Conservation (phyloP, 345 rosid genomes). For the Salix arbutifolia region DNA sequence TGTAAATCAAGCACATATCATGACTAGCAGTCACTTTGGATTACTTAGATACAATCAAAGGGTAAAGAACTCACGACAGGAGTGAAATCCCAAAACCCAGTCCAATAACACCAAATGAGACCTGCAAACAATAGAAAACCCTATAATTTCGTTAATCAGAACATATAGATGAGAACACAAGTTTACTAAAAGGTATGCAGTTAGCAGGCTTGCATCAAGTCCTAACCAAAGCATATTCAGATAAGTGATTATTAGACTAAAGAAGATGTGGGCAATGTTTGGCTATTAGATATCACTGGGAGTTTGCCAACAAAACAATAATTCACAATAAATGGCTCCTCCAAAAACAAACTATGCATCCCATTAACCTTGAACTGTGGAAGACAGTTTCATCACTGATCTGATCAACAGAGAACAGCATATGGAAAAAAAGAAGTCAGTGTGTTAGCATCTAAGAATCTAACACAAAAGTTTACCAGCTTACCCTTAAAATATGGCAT, state of each 20-base stretch:
- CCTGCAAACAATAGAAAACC: slow-evolving; percentile 39
- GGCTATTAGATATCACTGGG: neutral
- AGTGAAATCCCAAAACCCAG: slow-evolving; percentile 73
- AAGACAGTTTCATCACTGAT: neutral
- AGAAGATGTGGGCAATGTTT: neutral
- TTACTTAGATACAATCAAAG: neutral
- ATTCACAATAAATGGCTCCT: neutral
- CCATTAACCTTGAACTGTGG: neutral
- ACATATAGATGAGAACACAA: neutral
- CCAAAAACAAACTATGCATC: neutral
- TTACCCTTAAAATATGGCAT: neutral
- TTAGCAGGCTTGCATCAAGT: no score
- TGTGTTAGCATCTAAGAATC: neutral
- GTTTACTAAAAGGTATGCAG: neutral
- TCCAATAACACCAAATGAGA: slow-evolving; percentile 89
- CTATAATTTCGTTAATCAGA: neutral
- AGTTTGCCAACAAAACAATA: neutral
- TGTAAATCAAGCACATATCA: slow-evolving; percentile 24
- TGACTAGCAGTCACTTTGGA: slow-evolving; percentile 7
- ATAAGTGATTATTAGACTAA: neutral
- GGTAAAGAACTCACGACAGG: slow-evolving; percentile 56
- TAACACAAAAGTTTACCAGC: neutral
- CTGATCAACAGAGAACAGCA: neutral
- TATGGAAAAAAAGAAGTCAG: neutral
- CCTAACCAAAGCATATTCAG: neutral